Evolutionary conservation across 1,139 yeast genomes (phyloP).

Genomic region (Nakaseomyces nivariensis): DNA sequence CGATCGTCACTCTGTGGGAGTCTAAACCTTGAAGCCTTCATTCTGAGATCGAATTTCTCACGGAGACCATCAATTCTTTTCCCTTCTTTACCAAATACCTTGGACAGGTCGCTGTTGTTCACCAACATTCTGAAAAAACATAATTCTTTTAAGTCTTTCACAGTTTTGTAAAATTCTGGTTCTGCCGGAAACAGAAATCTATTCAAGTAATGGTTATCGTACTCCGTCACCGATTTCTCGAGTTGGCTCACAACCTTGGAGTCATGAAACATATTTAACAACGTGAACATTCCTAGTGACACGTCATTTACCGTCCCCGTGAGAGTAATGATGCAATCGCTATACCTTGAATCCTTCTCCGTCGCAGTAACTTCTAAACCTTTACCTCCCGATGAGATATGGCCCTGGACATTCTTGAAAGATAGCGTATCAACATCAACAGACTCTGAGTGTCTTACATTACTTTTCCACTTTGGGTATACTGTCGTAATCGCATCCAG

Average conservation of each 20-base stretch:
- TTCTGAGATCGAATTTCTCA: slow-evolving; percentile 53
- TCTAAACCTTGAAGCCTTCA: slow-evolving; percentile 79
- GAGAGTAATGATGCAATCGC: background rate
- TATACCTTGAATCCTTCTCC: background rate
- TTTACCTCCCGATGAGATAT: background rate
- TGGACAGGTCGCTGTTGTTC: slow-evolving; percentile 83
- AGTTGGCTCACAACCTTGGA: background rate
- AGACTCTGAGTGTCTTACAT: background rate
- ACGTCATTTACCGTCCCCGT: background rate
- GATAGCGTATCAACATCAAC: background rate
- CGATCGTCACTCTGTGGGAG: slow-evolving; percentile 78
- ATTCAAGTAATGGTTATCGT: slow-evolving; percentile 19
- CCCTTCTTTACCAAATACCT: slow-evolving; percentile 80
- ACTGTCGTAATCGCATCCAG: background rate
- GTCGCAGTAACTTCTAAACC: background rate
- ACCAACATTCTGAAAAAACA: slow-evolving; percentile 51
- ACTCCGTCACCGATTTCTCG: background rate
- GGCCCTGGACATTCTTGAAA: background rate
- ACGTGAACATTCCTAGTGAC: background rate
- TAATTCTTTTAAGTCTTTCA: slow-evolving; percentile 12
- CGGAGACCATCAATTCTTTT: slow-evolving; percentile 70
- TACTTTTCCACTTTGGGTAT: background rate
- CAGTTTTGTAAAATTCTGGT: slow-evolving; percentile 15
- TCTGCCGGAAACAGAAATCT: slow-evolving; percentile 23
- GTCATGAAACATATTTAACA: background rate